Conservation (phyloP, 1,139 yeast species). For the Kodamaea ohmeri region DNA sequence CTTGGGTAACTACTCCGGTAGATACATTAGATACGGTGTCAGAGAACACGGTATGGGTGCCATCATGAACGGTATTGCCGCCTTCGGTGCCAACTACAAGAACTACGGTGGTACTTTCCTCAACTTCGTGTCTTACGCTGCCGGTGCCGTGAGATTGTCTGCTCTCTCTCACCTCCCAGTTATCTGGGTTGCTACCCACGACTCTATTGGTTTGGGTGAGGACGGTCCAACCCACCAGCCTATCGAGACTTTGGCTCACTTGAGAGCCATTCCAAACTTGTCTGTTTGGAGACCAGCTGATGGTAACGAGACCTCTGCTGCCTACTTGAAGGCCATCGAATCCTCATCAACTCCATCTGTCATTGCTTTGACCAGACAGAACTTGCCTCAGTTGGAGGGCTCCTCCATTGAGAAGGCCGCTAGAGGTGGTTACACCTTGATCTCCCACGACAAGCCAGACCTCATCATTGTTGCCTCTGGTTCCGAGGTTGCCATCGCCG, state of each 20-base stretch:
- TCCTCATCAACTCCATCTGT: conserved; percentile 78
- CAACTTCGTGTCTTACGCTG: conserved; percentile 96
- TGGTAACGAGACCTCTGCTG: conserved; percentile 98
- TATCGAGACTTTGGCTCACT: conserved; percentile 96
- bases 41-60: conserved; percentile 99
- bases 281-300: conserved; percentile 99
- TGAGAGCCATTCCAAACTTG: conserved; percentile 94
- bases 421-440: conserved; percentile 91
- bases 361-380: conserved; percentile 94
- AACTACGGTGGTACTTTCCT: conserved; percentile 98
- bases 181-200: conserved; percentile 98
- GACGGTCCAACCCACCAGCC: conserved; percentile 99
- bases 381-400: conserved; percentile 94
- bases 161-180: conserved; percentile 94
- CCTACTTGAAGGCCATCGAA: conserved; percentile 78
- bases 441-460: conserved; percentile 64
- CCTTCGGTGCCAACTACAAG: conserved; percentile 90
- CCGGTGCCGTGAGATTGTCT: conserved; percentile 95
- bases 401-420: conserved; percentile 87
- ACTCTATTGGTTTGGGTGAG: conserved; percentile 98
- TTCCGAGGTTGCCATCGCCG: conserved; percentile 86
- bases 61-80: conserved; percentile 95
- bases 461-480: conserved; percentile 88
- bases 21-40: conserved; percentile 97
- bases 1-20: conserved; percentile 86